Base-by-base conservation (phyloP, 1,139 yeast species). In the Yamadazyma conglobata region DNA sequence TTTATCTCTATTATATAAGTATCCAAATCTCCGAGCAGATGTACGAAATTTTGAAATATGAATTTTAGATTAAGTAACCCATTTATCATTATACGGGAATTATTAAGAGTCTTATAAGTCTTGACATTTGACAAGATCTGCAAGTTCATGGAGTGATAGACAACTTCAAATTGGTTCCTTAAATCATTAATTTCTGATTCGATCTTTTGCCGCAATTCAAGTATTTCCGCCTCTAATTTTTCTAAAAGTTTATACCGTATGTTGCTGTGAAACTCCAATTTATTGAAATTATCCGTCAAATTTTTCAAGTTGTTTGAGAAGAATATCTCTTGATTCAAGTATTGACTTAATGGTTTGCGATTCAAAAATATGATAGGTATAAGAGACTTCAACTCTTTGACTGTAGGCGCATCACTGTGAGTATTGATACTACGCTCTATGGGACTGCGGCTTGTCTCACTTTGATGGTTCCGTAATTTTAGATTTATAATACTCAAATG, bases 321-420 rank as follows among this genome's bases (percentile, higher is more conserved):
- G 31, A 47, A 52, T 8, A 44, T 9, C 30, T 52, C 50, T 24
- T 48, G 46, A 17, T 41, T 37, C 22, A 50, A 44, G 32, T 33
- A 44, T 7, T 40, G 37, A 2, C 22, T 4, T 13, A 42, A 28
- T 8, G 30, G 19, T 24, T 40, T 38, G 2, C 25, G 5, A 19
- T 37, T 29, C 2, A 15, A 25, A 28, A 44, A 44, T 11, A 44
- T 32, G 10, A 35, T n/a, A 3, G 48, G 48, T 17, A 44, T 26
- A 7, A 33, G 12, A 5, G 19, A 10, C 23, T 44, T 38, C 9
- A 44, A 27, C 27, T 42, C 47, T n/a, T 22, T 18, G 3, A 39
- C 28, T 5, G 43, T 37, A 2, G 35, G 35, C 3, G 33, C 28
- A 25, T 39, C 38, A 11, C 27, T 14, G 19, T 17, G 10, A 25